phyloP scores from a whole-genome alignment of 257 asterid genomes.

The Nicotiana tomentosiformis region DNA sequence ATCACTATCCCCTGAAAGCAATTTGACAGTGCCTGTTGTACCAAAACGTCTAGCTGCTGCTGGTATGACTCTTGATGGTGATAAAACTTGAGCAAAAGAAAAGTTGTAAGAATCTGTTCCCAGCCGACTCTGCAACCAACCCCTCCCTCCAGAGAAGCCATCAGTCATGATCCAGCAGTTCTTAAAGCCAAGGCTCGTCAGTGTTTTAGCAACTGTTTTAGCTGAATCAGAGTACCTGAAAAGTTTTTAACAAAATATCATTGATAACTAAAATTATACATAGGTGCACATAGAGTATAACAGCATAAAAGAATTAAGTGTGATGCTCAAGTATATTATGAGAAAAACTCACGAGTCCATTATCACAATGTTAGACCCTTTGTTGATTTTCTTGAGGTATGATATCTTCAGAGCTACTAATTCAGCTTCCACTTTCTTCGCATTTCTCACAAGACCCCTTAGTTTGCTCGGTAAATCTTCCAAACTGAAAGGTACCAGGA shows the following conservation, averaged over 20 bases:
- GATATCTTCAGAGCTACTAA: conserved; percentile 84
- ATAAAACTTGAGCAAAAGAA: conserved; percentile 62
- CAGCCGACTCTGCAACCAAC: conserved; percentile 86
- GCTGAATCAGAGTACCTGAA: conserved; percentile 82
- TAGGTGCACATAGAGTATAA: neutral
- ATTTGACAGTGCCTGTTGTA: conserved; percentile 53
- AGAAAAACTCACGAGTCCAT: conserved; percentile 76
- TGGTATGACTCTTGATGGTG: conserved; percentile 71
- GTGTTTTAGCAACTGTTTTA: conserved; percentile 68
- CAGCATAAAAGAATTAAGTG: neutral
- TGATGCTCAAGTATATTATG: neutral
- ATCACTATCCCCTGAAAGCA: conserved; percentile 72
- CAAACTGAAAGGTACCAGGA: conserved; percentile 44
- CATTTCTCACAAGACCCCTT: conserved; percentile 54
- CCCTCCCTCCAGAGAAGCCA: conserved; percentile 89
- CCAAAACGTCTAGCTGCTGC: conserved; percentile 49
- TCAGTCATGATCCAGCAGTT: conserved; percentile 68
- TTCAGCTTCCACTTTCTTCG: conserved; percentile 86
- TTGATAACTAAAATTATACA: neutral
- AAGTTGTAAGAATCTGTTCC: conserved; percentile 75
- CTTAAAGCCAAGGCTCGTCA: conserved; percentile 84
- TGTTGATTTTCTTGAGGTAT: conserved; percentile 71
- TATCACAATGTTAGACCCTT: conserved; percentile 73
- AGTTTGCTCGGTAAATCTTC: conserved; percentile 86
- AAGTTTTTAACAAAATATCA: neutral